Base-by-base conservation (phyloP, 805 yeast species). In the Starmerella bombi region DNA sequence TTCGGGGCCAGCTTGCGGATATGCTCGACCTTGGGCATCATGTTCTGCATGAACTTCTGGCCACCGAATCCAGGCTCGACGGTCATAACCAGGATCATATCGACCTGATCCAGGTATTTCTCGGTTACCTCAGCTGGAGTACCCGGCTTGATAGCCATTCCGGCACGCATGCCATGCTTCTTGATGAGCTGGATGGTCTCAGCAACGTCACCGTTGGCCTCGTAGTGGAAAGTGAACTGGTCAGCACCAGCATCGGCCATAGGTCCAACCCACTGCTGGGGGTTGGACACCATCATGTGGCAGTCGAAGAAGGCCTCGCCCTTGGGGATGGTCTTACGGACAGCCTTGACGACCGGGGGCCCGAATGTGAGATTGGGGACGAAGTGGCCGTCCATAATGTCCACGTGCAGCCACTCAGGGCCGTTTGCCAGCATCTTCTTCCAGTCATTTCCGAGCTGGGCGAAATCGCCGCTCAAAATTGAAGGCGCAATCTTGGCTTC, bases 1-100 rank as follows among this genome's bases (percentile, higher is more conserved):
- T 76, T 59, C 10, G 96, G 95, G 60, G 69, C 84, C 54, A 68
- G 71, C 29, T 59, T 61, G 61, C 98, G 75, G 52, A 91, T 67
- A 23, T 66, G 67, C 51, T 74, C 78, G 36, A 88, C 97, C 63
- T 88, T 88, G 47, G 93, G 84, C 97, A 91, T 86, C 95, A 88
- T 86, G 44, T 75, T 82, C 16, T 75, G 65, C 95, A 83, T 85
- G 67, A 91, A 91, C 60, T 80, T 80, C 64, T 91, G 98, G 34
- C 98, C 98, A 18, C 98, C 98, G 59, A 91, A 88, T 0, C 98
- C 98, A 12, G 98, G 98, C 64, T 91, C 98, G 27, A 91, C 97
- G 2, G 98, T 91, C 97, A 88, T 91, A 32, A 91, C 79, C 43
- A 91, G 69, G n/a, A 83, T 86, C 95, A 88, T 83, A 60, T 91